Evolutionary conservation across 257 asterid genomes (phyloP).

Genomic region (Cordia subcordata): DNA sequence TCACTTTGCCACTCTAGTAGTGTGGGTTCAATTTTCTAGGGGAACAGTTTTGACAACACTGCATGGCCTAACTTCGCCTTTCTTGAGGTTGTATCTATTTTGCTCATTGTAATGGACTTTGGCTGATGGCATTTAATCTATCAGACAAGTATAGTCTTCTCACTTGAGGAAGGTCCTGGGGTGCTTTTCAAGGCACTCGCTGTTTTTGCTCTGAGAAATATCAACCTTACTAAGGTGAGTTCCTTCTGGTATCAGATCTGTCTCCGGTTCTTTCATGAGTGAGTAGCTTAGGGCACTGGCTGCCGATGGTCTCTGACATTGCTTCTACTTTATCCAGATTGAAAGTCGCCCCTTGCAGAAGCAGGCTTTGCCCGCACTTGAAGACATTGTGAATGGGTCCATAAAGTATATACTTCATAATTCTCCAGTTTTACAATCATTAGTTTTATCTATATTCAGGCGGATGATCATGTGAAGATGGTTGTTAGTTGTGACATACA

Average conservation of each 20-base stretch:
- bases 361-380: constrained; percentile 63
- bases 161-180: constrained; percentile 99
- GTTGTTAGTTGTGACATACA: neutral
- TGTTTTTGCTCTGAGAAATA: constrained; percentile 88
- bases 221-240: constrained; percentile 89
- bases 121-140: constrained; percentile 5
- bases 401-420: constrained; percentile 49
- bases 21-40: too few relatives aligned
- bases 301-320: neutral
- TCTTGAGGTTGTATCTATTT: neutral
- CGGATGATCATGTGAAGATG: neutral
- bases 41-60: neutral
- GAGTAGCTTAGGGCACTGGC: neutral
- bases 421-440: neutral
- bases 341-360: constrained; percentile 97
- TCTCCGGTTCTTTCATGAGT: constrained; percentile 3
- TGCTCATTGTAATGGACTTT: neutral
- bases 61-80: neutral
- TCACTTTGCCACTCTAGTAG: too few relatives aligned
- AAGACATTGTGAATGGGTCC: constrained; percentile 46
- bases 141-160: constrained; percentile 97
- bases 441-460: neutral
- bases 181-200: constrained; percentile 98
- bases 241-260: constrained; percentile 2
- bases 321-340: constrained; percentile 41